Evolutionary conservation across 257 asterid species (phyloP), one percentile per base, ranked within the genome.

Genomic region (Ophiorrhiza pumila): DNA sequence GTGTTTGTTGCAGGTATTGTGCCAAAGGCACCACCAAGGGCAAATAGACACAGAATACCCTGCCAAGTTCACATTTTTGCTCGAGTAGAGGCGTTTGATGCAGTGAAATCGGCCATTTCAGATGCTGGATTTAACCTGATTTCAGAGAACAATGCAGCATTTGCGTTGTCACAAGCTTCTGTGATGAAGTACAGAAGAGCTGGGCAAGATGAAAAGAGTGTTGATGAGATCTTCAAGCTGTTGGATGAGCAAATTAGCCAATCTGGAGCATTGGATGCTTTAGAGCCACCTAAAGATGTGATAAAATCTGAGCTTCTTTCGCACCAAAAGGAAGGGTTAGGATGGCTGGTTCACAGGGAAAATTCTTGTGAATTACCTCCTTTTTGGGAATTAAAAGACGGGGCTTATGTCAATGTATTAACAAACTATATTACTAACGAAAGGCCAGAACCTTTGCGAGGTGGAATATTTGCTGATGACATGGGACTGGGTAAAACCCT

Each of bases 401-500:
- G 95, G 29, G 71, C 65, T 67, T 90, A 80, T 61, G 80, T 85
- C 59, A 90, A 92, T 75, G 91, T 78, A 39, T 73, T 92, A 59
- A 92, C 97, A n/a, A 87, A 87, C 80, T 83, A 77, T 72, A 82
- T 80, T 60, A 83, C 91, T 11, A 75, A 56, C 41, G 85, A 75
- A 55, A 83, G 84, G 69, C 97, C 98, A 0, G 93, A 87, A 79
- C 97, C 97, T 29, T 65, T 90, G 41, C 83, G 84, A 74, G 98
- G 98, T 43, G 96, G 97, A 52, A 88, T 92, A 71, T 90, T 90
- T 53, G 97, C 98, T 15, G 98, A 92, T 77, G 97, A 90, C 63
- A 92, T 92, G 98, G 98, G 98, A 47, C 80, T 90, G 78, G 98
- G 97, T 1, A 92, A 92, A 79, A 90, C 97, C 22, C 96, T 92